Conservation (phyloP, 176 grass and related monocot species). For the Rhynchospora breviuscula region DNA sequence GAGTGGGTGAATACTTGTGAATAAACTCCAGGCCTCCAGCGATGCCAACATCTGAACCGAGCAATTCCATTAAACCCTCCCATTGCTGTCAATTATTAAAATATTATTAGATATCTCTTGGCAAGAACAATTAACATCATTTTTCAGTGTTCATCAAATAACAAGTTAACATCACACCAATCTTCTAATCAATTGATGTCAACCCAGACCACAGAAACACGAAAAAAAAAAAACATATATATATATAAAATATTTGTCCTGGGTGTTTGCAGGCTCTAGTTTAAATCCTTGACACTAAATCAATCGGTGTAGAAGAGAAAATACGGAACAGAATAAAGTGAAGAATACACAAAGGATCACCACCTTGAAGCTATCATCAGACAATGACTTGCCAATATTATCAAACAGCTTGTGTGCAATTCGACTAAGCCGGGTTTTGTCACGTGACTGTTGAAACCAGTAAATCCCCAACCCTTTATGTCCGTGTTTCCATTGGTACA, state of each 20-base stretch:
- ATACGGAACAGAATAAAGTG: slow-evolving; percentile 6
- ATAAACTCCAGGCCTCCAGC: slow-evolving; percentile 90
- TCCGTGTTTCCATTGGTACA: slow-evolving; percentile 94
- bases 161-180: neutral
- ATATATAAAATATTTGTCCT: neutral
- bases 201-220: neutral
- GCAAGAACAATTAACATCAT: neutral
- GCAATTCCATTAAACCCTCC: slow-evolving; percentile 91
- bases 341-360: neutral
- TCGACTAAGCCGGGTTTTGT: slow-evolving; percentile 67
- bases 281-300: neutral
- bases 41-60: slow-evolving; percentile 71
- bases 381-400: slow-evolving; percentile 67
- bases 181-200: neutral
- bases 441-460: slow-evolving; percentile 89
- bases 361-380: slow-evolving; percentile 95
- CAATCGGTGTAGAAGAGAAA: neutral
- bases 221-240: neutral
- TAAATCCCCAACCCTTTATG: slow-evolving; percentile 84
- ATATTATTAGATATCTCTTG: neutral
- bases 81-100: slow-evolving; percentile 62
- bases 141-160: neutral
- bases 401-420: slow-evolving; percentile 92
- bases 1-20: slow-evolving; percentile 59
- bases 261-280: neutral